Evolutionary conservation across 2,329 filamentous ascomycete species (phyloP).

Genomic region (Calonectria pseudoturangicola): DNA sequence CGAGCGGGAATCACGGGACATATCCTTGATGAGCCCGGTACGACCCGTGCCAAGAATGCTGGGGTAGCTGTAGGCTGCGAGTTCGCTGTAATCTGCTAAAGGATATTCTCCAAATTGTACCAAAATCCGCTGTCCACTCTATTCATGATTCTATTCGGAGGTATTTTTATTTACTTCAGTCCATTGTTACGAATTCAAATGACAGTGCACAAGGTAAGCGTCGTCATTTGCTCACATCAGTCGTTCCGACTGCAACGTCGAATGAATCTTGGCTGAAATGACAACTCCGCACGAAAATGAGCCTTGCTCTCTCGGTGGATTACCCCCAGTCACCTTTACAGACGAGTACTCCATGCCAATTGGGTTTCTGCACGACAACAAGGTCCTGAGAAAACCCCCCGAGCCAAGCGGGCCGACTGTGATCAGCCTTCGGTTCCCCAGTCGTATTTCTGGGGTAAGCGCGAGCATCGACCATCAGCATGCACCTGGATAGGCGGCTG

Average conservation of each 20-base stretch:
- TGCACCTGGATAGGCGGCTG: background rate
- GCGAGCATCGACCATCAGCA: slow-evolving; percentile 1
- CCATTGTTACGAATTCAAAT: background rate
- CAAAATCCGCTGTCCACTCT: background rate
- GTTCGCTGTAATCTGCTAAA: background rate
- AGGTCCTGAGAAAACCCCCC: background rate
- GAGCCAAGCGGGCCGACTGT: slow-evolving; percentile 8
- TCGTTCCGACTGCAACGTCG: background rate
- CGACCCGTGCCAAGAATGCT: slow-evolving; percentile 20
- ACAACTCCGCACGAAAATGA: background rate
- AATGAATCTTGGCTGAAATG: background rate
- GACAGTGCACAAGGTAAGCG: no score
- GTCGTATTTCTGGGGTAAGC: slow-evolving; percentile 7
- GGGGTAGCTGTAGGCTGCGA: background rate
- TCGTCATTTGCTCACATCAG: background rate
- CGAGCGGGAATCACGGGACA: background rate
- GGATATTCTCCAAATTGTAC: no score
- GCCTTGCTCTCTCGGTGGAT: background rate
- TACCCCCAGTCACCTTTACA: background rate
- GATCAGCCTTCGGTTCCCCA: background rate
- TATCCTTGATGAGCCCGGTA: slow-evolving; percentile 9
- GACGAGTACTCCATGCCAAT: background rate
- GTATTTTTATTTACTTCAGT: background rate
- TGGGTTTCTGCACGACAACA: background rate
- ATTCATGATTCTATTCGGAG: background rate